Evolutionary conservation across 2,329 filamentous ascomycete species (phyloP).

Genomic region (Trichoderma gracile): DNA sequence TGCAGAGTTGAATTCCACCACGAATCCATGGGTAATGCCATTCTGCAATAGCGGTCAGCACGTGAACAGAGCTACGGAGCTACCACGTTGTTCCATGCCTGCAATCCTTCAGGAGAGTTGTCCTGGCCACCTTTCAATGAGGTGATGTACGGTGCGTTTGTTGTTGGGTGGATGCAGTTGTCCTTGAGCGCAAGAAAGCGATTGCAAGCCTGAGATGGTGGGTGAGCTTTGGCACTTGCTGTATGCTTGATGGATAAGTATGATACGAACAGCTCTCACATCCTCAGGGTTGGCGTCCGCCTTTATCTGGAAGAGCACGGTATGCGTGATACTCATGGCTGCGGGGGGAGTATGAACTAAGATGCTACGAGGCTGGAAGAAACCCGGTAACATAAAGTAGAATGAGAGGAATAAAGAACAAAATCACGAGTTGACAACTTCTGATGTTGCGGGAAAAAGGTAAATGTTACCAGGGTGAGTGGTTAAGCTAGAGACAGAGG

Average conservation of each 20-base stretch:
- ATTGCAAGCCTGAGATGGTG: conserved; percentile 34
- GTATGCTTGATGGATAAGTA: background rate
- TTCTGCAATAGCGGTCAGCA: background rate
- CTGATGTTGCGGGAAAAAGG: too few species aligned
- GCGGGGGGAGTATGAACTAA: background rate
- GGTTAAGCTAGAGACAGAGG: too few species aligned
- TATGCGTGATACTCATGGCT: conserved; percentile 2
- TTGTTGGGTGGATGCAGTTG: conserved; percentile 61
- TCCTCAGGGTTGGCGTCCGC: background rate
- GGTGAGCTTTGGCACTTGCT: too few species aligned
- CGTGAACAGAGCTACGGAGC: background rate
- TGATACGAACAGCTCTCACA: background rate
- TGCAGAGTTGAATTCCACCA: background rate
- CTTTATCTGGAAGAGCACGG: conserved; percentile 6
- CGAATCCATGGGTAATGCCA: conserved; percentile 12
- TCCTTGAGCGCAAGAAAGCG: conserved; percentile 53
- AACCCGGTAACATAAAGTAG: too few species aligned
- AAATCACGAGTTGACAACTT: too few species aligned
- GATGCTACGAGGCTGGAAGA: background rate
- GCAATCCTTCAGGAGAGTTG: conserved; percentile 55
- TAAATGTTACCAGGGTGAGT: too few species aligned
- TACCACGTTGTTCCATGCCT: background rate
- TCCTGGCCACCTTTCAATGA: conserved; percentile 60
- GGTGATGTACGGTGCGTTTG: conserved; percentile 60
- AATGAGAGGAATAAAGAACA: too few species aligned